phyloP scores from a whole-genome alignment of 1,284 basidiomycete species.

The Ustilago loliicola region DNA sequence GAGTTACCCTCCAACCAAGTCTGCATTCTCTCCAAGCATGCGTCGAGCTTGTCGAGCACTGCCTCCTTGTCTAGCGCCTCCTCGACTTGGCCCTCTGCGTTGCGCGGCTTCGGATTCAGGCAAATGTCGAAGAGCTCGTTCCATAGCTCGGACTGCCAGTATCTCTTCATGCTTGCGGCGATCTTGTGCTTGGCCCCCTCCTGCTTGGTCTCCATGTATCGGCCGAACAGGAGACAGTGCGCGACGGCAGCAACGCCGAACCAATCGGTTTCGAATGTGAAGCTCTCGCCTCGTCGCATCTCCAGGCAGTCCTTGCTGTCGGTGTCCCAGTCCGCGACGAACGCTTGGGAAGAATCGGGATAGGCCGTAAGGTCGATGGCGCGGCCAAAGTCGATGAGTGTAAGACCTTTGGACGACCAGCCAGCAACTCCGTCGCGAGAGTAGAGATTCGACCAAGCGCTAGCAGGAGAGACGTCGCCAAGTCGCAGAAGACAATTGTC shows the following conservation, averaged over 20 bases:
- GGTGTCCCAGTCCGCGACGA: conserved; percentile 85
- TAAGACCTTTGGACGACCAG: conserved; percentile 89
- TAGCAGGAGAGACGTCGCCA: conserved; percentile 79
- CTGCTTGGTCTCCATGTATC: conserved; percentile 76
- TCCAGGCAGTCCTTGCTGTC: conserved; percentile 87
- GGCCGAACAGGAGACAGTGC: conserved; percentile 95
- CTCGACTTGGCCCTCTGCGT: not conserved
- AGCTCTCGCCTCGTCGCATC: conserved; percentile 83
- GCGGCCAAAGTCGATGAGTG: conserved; percentile 95
- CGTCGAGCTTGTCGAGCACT: conserved; percentile 71
- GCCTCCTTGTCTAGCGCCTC: conserved; percentile 79
- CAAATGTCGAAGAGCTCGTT: conserved; percentile 84
- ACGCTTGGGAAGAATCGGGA: conserved; percentile 76
- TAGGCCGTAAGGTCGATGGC: conserved; percentile 89
- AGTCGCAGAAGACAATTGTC: conserved; percentile 96
- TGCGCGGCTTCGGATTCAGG: conserved; percentile 77
- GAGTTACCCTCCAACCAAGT: conserved; percentile 79
- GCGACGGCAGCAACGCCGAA: conserved; percentile 91
- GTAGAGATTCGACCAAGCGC: conserved; percentile 81
- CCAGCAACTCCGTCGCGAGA: conserved; percentile 81
- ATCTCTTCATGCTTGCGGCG: conserved; percentile 85
- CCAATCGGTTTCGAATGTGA: conserved; percentile 96
- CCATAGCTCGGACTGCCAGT: conserved; percentile 95
- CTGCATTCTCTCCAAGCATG: conserved; percentile 85
- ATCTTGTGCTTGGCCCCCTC: conserved; percentile 31